Evolutionary conservation across 2,329 filamentous ascomycete species (phyloP).

Genomic region (Cordyceps tenuipes): DNA sequence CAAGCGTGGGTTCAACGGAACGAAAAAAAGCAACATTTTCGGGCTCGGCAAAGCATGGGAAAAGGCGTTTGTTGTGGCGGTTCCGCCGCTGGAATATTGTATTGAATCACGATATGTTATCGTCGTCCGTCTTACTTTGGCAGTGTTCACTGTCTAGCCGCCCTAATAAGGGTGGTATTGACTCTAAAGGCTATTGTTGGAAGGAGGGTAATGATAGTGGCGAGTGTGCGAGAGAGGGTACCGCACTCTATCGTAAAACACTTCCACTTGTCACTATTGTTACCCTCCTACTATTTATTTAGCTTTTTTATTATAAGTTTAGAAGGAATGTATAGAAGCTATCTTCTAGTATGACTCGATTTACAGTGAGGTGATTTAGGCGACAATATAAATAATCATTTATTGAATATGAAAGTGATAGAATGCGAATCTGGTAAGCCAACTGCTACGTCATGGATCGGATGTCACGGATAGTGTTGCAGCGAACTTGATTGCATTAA

Average conservation of each 20-base stretch:
- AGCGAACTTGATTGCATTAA: neutral
- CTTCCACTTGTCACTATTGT: no score
- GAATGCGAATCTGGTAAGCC: neutral
- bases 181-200: no score
- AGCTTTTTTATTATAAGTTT: neutral
- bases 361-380: neutral
- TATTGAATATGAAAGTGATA: neutral
- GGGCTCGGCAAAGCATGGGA: neutral
- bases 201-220: no score
- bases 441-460: neutral
- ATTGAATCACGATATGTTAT: neutral
- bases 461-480: no score
- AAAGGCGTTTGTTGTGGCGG: conserved; percentile 1
- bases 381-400: neutral
- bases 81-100: neutral
- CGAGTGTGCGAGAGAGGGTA: no score
- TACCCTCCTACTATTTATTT: neutral
- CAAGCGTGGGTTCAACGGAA: conserved; percentile 3
- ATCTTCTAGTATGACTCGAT: neutral
- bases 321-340: neutral
- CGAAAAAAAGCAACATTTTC: conserved; percentile 6
- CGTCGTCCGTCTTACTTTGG: neutral
- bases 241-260: no score
- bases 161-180: no score
- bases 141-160: neutral